Evolutionary conservation across 805 yeast species (phyloP).

Genomic region (Schwanniomyces vanrijiae): DNA sequence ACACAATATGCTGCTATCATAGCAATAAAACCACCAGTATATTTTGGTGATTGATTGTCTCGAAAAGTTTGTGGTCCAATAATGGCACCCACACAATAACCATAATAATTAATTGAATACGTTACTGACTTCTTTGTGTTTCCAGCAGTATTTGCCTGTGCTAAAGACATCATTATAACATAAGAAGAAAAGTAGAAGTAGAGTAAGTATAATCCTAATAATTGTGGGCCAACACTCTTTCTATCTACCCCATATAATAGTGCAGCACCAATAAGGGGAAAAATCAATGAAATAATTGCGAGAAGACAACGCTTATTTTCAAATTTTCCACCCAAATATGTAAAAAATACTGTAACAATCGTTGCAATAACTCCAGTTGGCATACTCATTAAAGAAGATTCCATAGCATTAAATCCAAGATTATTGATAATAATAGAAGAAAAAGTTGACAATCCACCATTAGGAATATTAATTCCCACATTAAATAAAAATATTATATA

Average conservation of each 20-base stretch:
- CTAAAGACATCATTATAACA: constrained; percentile 24
- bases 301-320: constrained; percentile 10
- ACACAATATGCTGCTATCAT: constrained; percentile 86
- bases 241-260: constrained; percentile 16
- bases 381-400: constrained; percentile 23
- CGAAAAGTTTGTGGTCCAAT: constrained; percentile 25
- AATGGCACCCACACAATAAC: constrained; percentile 29
- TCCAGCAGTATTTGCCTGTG: constrained; percentile 30
- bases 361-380: constrained; percentile 32
- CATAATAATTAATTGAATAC: constrained; percentile 34
- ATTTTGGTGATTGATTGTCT: constrained; percentile 36
- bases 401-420: constrained; percentile 19
- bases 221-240: constrained; percentile 18
- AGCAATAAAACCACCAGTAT: constrained; percentile 71
- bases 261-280: constrained; percentile 21
- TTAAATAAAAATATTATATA: constrained; percentile 22
- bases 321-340: constrained; percentile 31
- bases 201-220: constrained; percentile 30
- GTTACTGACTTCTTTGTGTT: constrained; percentile 31
- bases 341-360: constrained; percentile 25
- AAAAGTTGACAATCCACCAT: constrained; percentile 30
- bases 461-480: constrained; percentile 26
- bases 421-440: constrained; percentile 28
- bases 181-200: constrained; percentile 31
- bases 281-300: constrained; percentile 7